Evolutionary conservation across 495 filamentous ascomycete species (phyloP), one percentile per base, ranked within the genome.

Genomic region (Talaromyces nanjingensis): DNA sequence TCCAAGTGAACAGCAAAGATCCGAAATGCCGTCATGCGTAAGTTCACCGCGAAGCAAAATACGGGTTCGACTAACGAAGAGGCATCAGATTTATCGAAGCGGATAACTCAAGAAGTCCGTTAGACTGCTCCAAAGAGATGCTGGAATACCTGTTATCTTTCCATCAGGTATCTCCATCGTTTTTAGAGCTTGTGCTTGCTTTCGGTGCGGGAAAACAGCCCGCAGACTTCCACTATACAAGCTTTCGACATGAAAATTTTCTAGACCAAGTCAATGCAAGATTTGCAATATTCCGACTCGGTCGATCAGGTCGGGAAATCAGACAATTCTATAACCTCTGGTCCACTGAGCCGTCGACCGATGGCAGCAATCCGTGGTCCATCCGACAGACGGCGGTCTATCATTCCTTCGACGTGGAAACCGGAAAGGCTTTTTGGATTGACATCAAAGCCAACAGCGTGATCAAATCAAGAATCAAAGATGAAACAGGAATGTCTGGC

Each of bases 161-260:
- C 20, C 53, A 55, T 27, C 53, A 55, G 27, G 53, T 55, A 55
- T 55, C 53, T 11, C 53, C 53, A 25, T 55, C 53, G 6, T 55
- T 55, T 25, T n/a, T 55, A 55, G 53, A 55, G 27, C 53, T 55
- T 55, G 53, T 55, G n/a, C 27, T 55, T 24, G 22, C 53, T 25
- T 55, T 55, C 16, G 53, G 53, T 12, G 27, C 11, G 27, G 53
- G 27, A 22, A 55, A 12, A 22, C 53, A 55, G 27, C 53, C 53
- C 2, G 53, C 27, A 1, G 53, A 55, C 27, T 55, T 55, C 53
- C 53, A 55, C 27, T 55, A 55, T 29, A 55, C 53, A 29, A 55
- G 53, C 14, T 42, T 42, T 42, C 37, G 37, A 42, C 14, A 42
- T 42, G 37, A 42, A 42, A n/a, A 12, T 12, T 42, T 42, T 42